phyloP scores from a whole-genome alignment of 78 protist species.

The Polysphondylium violaceum region DNA sequence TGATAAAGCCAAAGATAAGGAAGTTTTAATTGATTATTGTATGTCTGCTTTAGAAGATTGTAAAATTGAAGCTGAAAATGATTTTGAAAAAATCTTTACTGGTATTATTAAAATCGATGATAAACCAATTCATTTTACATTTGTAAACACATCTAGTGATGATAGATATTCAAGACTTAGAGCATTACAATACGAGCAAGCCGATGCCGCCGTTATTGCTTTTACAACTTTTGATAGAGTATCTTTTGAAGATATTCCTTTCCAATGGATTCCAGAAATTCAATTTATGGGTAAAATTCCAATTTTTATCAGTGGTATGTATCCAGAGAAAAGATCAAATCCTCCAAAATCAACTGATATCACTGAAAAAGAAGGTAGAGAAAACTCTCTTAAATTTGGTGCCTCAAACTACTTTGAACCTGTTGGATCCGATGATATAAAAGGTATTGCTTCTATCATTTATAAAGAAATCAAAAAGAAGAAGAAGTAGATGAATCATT shows the following conservation, averaged over 20 bases:
- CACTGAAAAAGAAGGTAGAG: slow-evolving; percentile 41
- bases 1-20: slow-evolving; percentile 66
- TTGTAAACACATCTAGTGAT: slow-evolving; percentile 57
- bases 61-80: slow-evolving; percentile 59
- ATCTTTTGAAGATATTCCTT: slow-evolving; percentile 72
- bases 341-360: slow-evolving; percentile 52
- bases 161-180: slow-evolving; percentile 75
- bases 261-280: slow-evolving; percentile 79
- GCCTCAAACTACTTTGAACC: slow-evolving; percentile 52
- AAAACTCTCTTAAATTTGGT: slow-evolving; percentile 25
- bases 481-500: slow-evolving; percentile 30
- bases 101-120: slow-evolving; percentile 24
- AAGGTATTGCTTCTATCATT: slow-evolving; percentile 15
- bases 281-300: slow-evolving; percentile 76
- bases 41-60: slow-evolving; percentile 21
- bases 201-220: slow-evolving; percentile 66
- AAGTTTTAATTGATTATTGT: slow-evolving; percentile 26
- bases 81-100: slow-evolving; percentile 66
- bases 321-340: slow-evolving; percentile 19
- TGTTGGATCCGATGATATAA: slow-evolving; percentile 17
- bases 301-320: slow-evolving; percentile 59
- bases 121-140: slow-evolving; percentile 42
- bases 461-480: slow-evolving; percentile 64
- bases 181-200: slow-evolving; percentile 80
- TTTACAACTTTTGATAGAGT: slow-evolving; percentile 46